Base-by-base conservation (phyloP, 176 grass and related monocot species). In the Zoysia pacifica region DNA sequence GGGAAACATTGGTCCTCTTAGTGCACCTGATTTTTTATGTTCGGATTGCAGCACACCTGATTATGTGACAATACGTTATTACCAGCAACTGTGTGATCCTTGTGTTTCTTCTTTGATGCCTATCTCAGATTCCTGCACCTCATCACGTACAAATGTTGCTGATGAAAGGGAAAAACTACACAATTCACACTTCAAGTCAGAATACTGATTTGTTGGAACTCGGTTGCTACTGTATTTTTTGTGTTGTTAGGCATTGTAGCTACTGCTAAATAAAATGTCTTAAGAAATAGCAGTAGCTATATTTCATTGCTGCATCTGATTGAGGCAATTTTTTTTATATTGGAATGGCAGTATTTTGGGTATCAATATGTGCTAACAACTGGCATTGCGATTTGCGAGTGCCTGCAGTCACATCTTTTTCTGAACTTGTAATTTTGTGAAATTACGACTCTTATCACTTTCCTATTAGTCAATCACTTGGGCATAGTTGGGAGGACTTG, bases 331-430 rank as follows among this genome's bases (percentile, higher is more conserved):
- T 0, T 40, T 11, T 4, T n/a, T n/a, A 67, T 67, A 61, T 59
- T 42, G 35, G 80, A 73, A 73, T 1, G 41, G 4, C 50, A 43
- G 4, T 43, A n/a, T 48, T 55, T 59, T 3, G 20, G 36, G 52
- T 13, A 69, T 7, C 48, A 28, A 11, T 18, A 63, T 20, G 47
- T 20, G 54, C 83, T 20, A 18, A 69, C 12, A 62, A 5, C 56
- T 70, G 10, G 3, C 5, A 84, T n/a, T n/a, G 47, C 20, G 18
- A 59, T 19, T 59, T 59, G 18, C 42, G 44, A 54, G 63, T 80
- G 70, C 41, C 13, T 58, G 15, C 71, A 55, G 64, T 46, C 19
- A 6, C 58, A 45, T 73, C n/a, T 67, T 35, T 87, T 36, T 82
- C 35, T 66, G 48, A 70, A 70, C 1, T 39, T 43, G 37, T 75